Base-by-base conservation (phyloP, 2,329 filamentous ascomycete species). In the Dactylellina parvicollis region DNA sequence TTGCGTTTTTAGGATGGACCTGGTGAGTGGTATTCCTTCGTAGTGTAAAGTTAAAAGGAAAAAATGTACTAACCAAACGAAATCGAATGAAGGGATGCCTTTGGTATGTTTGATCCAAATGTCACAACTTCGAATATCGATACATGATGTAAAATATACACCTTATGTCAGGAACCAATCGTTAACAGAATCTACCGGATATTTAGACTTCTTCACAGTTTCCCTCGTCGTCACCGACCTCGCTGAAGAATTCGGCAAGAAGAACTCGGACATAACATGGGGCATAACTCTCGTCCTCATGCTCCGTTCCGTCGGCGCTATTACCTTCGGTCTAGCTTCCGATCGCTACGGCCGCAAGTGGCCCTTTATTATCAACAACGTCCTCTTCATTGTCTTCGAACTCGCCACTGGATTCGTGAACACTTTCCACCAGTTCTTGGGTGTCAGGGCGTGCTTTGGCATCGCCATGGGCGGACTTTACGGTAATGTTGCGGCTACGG, bases 401-500 rank as follows among this genome's bases (percentile, higher is more conserved):
- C 86, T 92, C 69, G 90, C 88, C 22, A 95, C 92, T 16, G 92
- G 92, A 76, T 95, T 92, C 81, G 86, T 87, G 78, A 77, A 80
- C 0, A 92, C 89, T 0, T 95, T 92, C 79, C 80, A 85, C 61
- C 86, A 91, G 77, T 93, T 93, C 80, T 82, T 92, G n/a, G 90
- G 87, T 7, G 89, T 92, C 0, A 84, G 90, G 55, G 86, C 87
- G 74, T 81, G 92, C 10, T 92, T 92, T 77, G 90, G 90, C 18
- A 82, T 92, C 10, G 91, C 91, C 80, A 92, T 92, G 90, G 90
- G 90, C 36, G 90, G 90, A 76, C 88, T 92, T 10, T 92, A 92
- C 80, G 90, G 90, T 34, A 91, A 92, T 77, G 89, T 90, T 34
- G 89, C 91, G 46, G 89, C 89, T 52, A 92, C 91, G 87, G 89